Evolutionary conservation across 108 stramenopile species (phyloP), one percentile per base, ranked within the genome.

Genomic region (Ochromonas danica): DNA sequence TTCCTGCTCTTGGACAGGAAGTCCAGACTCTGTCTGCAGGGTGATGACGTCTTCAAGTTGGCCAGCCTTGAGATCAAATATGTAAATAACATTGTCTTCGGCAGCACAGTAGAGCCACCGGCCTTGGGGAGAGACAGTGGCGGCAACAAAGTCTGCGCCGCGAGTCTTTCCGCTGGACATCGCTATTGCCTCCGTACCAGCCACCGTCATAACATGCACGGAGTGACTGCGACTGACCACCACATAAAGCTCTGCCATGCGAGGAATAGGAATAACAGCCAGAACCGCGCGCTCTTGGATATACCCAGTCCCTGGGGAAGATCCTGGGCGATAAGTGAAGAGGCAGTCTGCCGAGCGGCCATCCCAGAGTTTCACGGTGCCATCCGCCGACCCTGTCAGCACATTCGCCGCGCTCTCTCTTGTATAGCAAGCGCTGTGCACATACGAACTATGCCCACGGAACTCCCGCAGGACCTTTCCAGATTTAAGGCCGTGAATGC

Each of bases 321-420:
- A 41, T 0, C 43, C 80, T 40, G 81, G 81, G 41, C 81, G 41
- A 60, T 93, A 88, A 38, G 86, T 89, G 36, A 82, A 61, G 0
- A 93, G 75, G 3, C 80, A 71, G 62, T 94, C 92, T 10, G 89
- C 84, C 17, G 92, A 51, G 22, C 45, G 45, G 45, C 6, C 22
- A 80, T 93, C 90, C 94, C 94, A 98, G n/a, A 98, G 71, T 40
- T 90, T 84, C 1, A 94, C 92, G 36, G 90, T 94, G 39, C 95
- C 95, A 81, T 98, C 97, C 1, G 91, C 91, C 31, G 91, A 90
- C 25, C 87, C 91, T 14, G 96, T 93, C 0, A 97, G 87, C 27
- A 97, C 89, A 42, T 88, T 62, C 1, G 75, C 65, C 28, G 78
- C 78, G 40, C 75, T 81, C 27, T 65, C 72, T 14, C 14, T 43